These are phyloP conservation scores for Aureobasidium pullulans DNA, from an alignment of 2,329 filamentous ascomycete genomes.

Conservation along the genomic window DNA sequence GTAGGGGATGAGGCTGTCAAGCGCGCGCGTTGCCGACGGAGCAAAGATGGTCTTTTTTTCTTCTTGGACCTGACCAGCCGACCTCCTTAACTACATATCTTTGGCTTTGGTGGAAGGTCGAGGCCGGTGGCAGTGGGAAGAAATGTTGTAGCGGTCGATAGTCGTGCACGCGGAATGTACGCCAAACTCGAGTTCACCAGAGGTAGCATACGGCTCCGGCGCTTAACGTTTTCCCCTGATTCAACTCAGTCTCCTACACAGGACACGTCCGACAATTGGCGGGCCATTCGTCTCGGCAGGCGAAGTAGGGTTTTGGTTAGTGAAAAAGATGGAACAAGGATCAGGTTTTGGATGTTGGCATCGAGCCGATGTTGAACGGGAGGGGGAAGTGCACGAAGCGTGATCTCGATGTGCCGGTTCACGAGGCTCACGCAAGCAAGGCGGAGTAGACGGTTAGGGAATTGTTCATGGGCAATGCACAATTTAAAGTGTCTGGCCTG, in stretches of 20 bases:
- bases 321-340: constrained; percentile 1
- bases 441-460: constrained; percentile 4
- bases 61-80: not conserved
- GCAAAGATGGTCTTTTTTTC: not conserved
- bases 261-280: not conserved
- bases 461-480: constrained; percentile 9
- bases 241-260: not conserved
- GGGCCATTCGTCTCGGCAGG: not conserved
- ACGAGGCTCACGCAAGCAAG: constrained; percentile 12
- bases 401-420: constrained; percentile 10
- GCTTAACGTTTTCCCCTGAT: constrained; percentile 7
- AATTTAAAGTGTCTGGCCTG: constrained; percentile 11
- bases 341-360: constrained; percentile 5
- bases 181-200: constrained; percentile 14
- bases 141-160: constrained; percentile 16
- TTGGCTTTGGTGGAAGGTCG: not conserved
- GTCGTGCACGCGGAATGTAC: constrained; percentile 12
- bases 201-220: constrained; percentile 5
- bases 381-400: not conserved
- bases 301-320: not conserved
- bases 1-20: constrained; percentile 12
- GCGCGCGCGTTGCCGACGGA: constrained; percentile 7
- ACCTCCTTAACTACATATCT: constrained; percentile 13
- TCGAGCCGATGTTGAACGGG: not conserved
- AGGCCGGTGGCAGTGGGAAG: constrained; percentile 3